Percentiles rank a stretch among this genome's conserved stretches.
Conservation (phyloP, 2,329 filamentous ascomycete genomes). For the Coniochaeta prunicola region DNA sequence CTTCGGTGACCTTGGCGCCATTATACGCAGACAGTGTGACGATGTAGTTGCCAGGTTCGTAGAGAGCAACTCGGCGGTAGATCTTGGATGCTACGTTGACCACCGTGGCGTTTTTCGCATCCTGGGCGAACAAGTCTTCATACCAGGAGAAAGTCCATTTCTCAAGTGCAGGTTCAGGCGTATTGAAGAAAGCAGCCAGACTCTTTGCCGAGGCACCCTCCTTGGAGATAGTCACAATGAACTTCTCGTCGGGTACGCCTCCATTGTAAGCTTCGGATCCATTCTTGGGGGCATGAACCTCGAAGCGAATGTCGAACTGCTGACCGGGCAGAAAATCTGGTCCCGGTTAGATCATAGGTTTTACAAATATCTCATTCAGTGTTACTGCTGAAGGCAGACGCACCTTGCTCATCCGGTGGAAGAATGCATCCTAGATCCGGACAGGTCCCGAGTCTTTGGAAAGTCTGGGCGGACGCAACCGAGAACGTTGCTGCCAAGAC, state of each 20-base stretch:
- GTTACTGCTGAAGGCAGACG: no score
- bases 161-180: slow-evolving; percentile 66
- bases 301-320: slow-evolving; percentile 76
- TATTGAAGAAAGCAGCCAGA: slow-evolving; percentile 60
- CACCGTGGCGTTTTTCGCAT: slow-evolving; percentile 59
- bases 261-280: slow-evolving; percentile 69
- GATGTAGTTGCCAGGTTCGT: slow-evolving; percentile 72
- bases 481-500: slow-evolving; percentile 27
- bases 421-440: slow-evolving; percentile 52
- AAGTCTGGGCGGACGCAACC: slow-evolving; percentile 47
- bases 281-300: slow-evolving; percentile 75
- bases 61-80: slow-evolving; percentile 67
- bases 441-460: slow-evolving; percentile 52
- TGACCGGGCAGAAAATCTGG: slow-evolving; percentile 74
- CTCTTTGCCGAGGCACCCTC: slow-evolving; percentile 46
- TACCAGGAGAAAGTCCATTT: slow-evolving; percentile 81
- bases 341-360: neutral
- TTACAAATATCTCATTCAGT: neutral
- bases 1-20: slow-evolving; percentile 58
- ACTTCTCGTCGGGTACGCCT: slow-evolving; percentile 63
- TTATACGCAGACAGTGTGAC: slow-evolving; percentile 72
- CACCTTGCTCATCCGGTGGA: slow-evolving; percentile 51
- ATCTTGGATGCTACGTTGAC: slow-evolving; percentile 77
- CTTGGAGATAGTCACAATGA: slow-evolving; percentile 68
- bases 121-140: slow-evolving; percentile 74